Base-by-base conservation (phyloP, 225 moss, liverwort and hornwort genomes). In the Ulota crispa region DNA sequence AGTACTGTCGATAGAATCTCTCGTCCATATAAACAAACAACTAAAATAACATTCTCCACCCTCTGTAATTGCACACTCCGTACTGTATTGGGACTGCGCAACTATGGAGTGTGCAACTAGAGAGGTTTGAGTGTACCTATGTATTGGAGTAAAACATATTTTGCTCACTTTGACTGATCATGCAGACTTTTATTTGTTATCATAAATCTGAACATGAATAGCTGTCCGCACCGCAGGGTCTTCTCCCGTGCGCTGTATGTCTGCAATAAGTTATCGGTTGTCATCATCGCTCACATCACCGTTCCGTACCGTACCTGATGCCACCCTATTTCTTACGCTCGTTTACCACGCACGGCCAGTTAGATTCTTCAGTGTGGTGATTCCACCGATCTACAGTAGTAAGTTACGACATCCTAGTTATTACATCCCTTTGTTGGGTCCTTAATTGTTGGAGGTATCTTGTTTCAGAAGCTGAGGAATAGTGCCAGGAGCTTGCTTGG, bases 241-340 rank as follows among this genome's bases (percentile, higher is more conserved):
- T 63, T 56, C 20, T 39, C 66, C 39, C 19, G 16, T 12, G 45
- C 23, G 24, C 36, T 67, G 80, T 78, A 42, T 83, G 80, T n/a
- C n/a, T n/a, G n/a, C n/a, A n/a, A n/a, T n/a, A n/a, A 39, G 73
- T 43, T 43, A 74, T 53, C 50, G 84, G 30, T 54, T 27, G 64
- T 55, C 64, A 24, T 69, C 62, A 64, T 64, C 28, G 61, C 81
- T 45, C 21, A 47, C 84, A 55, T 84, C 65, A 83, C 62, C 73
- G 64, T 67, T 57, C 53, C n/a, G 77, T 77, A 73, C 45, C 27
- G 23, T 68, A 20, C 64, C 56, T 63, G 61, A n/a, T 67, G 57
- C n/a, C 82, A 65, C 24, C n/a, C 57, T 34, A 36, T 59, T 76
- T 61, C 18, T 54, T 24, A 28, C 19, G 10, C 20, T 75, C 28